These are phyloP conservation scores for Neurospora intermedia DNA, from an alignment of 495 filamentous ascomycete species.

Conservation along the genomic window DNA sequence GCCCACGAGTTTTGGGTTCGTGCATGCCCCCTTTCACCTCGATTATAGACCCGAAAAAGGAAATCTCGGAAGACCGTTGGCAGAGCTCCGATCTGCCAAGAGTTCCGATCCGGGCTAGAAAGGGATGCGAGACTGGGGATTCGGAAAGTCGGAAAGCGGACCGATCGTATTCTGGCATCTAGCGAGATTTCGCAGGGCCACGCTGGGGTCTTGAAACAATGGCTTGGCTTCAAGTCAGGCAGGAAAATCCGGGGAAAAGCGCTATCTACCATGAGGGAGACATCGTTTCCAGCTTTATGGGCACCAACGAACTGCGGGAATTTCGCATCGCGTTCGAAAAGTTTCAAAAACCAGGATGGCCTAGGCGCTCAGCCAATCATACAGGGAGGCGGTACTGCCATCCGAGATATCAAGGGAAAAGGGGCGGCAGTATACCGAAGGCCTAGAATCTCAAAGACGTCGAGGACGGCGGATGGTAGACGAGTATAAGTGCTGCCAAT, in stretches of 20 bases:
- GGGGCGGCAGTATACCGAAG: background rate
- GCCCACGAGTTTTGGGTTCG: background rate
- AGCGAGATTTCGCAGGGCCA: background rate
- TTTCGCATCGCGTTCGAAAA: conserved; percentile 11
- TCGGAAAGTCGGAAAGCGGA: background rate
- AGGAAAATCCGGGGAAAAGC: background rate
- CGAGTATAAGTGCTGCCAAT: background rate
- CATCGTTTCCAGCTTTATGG: background rate
- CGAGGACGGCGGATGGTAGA: background rate
- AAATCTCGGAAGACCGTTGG: background rate
- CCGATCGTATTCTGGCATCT: background rate
- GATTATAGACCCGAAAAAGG: background rate
- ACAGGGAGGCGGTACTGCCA: background rate
- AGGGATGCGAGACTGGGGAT: background rate
- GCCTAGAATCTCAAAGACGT: background rate
- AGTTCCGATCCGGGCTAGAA: background rate
- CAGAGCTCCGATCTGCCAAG: background rate
- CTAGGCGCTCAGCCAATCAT: background rate
- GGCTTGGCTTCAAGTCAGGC: background rate
- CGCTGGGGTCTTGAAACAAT: background rate
- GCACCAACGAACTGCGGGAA: background rate
- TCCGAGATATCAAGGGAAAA: background rate
- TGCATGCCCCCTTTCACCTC: background rate
- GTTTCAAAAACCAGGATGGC: conserved; percentile 1
- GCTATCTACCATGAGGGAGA: background rate